These are phyloP conservation scores for Tylopilus sp. DNA, from an alignment of 768 basidiomycete genomes.

Conservation along the genomic window DNA sequence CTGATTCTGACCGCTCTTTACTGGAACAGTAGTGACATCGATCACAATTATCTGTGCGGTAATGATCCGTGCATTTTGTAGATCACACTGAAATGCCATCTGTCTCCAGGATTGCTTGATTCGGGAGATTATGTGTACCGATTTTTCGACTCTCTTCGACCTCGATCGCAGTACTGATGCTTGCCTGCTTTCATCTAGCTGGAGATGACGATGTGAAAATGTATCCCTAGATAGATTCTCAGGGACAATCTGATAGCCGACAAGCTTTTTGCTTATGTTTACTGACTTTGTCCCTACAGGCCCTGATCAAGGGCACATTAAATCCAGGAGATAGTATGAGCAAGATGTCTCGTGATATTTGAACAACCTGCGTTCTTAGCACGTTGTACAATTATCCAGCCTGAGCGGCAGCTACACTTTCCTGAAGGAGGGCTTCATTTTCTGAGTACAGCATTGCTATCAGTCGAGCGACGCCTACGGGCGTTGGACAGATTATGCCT, in stretches of 20 bases:
- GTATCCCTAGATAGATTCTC: background rate
- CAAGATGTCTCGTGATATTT: no score
- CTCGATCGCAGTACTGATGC: background rate
- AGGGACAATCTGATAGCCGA: background rate
- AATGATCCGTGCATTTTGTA: no score
- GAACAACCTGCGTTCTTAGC: background rate
- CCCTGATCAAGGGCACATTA: background rate
- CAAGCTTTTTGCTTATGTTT: background rate
- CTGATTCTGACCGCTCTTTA: no score
- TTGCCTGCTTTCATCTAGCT: background rate
- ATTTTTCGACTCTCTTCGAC: no score
- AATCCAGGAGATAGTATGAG: no score
- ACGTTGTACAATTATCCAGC: background rate
- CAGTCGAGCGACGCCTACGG: background rate
- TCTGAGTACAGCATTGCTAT: no score
- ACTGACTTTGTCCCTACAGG: background rate
- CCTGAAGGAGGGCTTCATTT: no score
- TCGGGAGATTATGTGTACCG: no score
- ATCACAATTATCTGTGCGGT: no score
- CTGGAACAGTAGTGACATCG: no score
- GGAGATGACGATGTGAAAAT: background rate
- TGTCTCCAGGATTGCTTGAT: no score
- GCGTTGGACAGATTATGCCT: background rate
- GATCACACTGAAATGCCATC: no score
- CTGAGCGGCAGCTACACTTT: background rate